Base-by-base conservation (phyloP, 2,329 filamentous ascomycete genomes). In the Pseudogymnoascus verrucosus region DNA sequence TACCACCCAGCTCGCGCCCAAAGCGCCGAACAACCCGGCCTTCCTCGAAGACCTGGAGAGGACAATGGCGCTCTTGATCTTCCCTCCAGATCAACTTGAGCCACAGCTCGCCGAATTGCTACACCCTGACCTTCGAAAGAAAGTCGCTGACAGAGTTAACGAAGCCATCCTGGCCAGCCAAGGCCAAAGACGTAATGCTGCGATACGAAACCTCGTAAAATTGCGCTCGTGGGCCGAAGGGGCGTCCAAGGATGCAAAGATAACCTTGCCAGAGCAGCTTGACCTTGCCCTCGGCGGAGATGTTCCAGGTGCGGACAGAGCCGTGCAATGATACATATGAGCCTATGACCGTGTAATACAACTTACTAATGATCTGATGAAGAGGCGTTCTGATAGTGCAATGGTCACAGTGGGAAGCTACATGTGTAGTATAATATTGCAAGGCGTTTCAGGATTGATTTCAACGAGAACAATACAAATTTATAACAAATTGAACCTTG, bases 11-110 rank as follows among this genome's bases (percentile, higher is more conserved):
- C 84, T 99, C 12, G 92, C 91, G 10, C 93, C 95, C 3, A 87
- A 91, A 63, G 95, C 93, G 6, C 88, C 93, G 0, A 90, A 86
- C 4, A 91, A 92, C 68, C 83, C 85, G 3, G 85, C 89, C 51
- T 98, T 96, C 68, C 81, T 97, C 11, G 85, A 89, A 67, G 92
- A 96, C 66, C 81, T 99, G 10, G 95, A 99, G 76, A 85, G 88
- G 73, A 97, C 95, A 0, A 96, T 99, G 88, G 89, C 91, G 0
- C 82, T 99, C 42, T 80, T 99, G 40, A 89, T 99, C 47, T 96
- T 97, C 69, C 87, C 91, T 0, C 83, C 85, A n/a, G 89, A 95
- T 62, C 88, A 85, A 62, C 82, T 97, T 39, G 85, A 90, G 51
- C 87, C 90, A 2, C 86, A 90, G 60, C 80, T 97, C 34, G 86